phyloP scores from a whole-genome alignment of 495 filamentous ascomycete genomes.

The Penicillium tannophilum region DNA sequence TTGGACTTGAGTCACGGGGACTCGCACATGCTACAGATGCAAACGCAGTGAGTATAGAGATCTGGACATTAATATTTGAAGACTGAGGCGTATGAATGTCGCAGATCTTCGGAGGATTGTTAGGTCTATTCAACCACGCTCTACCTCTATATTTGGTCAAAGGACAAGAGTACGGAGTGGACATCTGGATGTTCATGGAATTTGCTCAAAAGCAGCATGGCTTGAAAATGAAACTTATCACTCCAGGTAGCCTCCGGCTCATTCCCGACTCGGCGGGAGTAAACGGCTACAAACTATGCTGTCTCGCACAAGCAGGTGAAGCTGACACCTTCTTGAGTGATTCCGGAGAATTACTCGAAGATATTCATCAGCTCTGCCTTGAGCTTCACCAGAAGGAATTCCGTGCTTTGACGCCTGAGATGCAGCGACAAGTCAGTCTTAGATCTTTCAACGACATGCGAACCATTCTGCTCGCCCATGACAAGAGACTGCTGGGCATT shows the following conservation, averaged over 20 bases:
- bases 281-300: constrained; percentile 28
- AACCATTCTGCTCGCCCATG: constrained; percentile 44
- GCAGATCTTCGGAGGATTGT: constrained; percentile 23
- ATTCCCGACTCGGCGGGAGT: constrained; percentile 14
- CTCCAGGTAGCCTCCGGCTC: constrained; percentile 22
- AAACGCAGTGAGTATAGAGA: constrained; percentile 10
- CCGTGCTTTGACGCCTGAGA: constrained; percentile 24
- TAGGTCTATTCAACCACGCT: constrained; percentile 24
- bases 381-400: constrained; percentile 49
- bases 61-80: too few species aligned
- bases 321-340: constrained; percentile 3
- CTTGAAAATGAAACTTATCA: constrained; percentile 16
- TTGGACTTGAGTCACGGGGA: constrained; percentile 12
- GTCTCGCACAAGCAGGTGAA: constrained; percentile 12
- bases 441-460: constrained; percentile 48
- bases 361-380: constrained; percentile 43
- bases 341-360: constrained; percentile 31
- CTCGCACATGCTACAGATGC: constrained; percentile 11
- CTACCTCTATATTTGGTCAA: constrained; percentile 40
- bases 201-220: constrained; percentile 20
- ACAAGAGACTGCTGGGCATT: constrained; percentile 50
- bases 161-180: constrained; percentile 33
- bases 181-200: constrained; percentile 37
- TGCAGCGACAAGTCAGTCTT: constrained; percentile 32
- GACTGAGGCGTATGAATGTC: too few species aligned